Base-by-base conservation (phyloP, 2,329 filamentous ascomycete species). In the Cladophialophora yegresii region DNA sequence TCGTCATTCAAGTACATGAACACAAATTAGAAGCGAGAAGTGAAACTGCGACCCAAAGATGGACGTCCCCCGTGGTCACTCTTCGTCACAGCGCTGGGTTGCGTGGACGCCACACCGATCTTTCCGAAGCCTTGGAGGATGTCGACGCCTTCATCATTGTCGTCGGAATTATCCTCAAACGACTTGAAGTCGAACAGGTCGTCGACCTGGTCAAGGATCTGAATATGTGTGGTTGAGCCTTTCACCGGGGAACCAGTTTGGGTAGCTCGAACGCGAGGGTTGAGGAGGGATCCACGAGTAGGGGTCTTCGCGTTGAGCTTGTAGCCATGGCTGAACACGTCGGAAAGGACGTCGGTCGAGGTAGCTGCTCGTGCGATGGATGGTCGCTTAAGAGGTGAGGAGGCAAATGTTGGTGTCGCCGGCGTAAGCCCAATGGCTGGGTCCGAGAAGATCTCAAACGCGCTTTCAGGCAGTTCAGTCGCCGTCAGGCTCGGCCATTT, bases 361-460 rank as follows among this genome's bases (percentile, higher is more conserved):
- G 81, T 82, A 60, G 75, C 80, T 51, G 79, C 78, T 65, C 82
- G 80, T 65, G 82, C 80, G 9, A 81, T 77, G 30, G 81, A 79
- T 30, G 64, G 61, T 6, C 80, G 78, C 74, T 86, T 87, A 68
- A 83, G 79, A 1, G 85, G 85, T 28, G 85, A 87, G 40, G 67
- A 68, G 13, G 81, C 79, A 64, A 75, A 76, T 30, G 72, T 75
- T 64, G 73, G 75, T 50, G 75, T 77, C 13, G 76, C 80, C 28
- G 75, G 69, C 28, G 74, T 74, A 13, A 65, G 28, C 20, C 57
- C 60, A 5, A 77, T 78, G 33, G 75, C 73, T n/a, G 75, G 63
- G 53, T 82, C 80, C 9, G 77, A 75, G 68, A 87, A 87, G 49
- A 86, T 81, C 71, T 86, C 83, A 71, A 86, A 87, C 26, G 77